Conservation (phyloP, 2,329 filamentous ascomycete genomes). For the Apiospora marii region DNA sequence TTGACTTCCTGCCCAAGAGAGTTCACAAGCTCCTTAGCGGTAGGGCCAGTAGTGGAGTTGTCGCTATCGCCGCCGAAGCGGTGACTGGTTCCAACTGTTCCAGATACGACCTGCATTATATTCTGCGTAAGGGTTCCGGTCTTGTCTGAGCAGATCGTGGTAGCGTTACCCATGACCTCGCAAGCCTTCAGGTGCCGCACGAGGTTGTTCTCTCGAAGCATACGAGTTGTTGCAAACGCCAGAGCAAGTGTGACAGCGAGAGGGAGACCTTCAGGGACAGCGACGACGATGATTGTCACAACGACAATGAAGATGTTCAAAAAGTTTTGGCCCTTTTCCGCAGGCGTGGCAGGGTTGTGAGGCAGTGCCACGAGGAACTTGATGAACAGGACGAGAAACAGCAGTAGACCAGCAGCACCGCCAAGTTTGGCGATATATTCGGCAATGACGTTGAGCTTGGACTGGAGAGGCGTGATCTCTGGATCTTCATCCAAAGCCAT, state of each 20-base stretch:
- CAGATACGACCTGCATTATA: conserved; percentile 72
- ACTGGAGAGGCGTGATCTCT: conserved; percentile 79
- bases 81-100: conserved; percentile 62
- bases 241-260: conserved; percentile 80
- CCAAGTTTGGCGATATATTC: conserved; percentile 81
- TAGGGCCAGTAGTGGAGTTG: conserved; percentile 42
- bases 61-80: conserved; percentile 55
- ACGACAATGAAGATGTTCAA: conserved; percentile 80
- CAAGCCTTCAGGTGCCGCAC: conserved; percentile 80
- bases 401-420: conserved; percentile 76
- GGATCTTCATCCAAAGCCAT: conserved; percentile 77
- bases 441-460: conserved; percentile 77
- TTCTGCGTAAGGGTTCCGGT: conserved; percentile 73
- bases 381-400: conserved; percentile 88
- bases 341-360: conserved; percentile 60
- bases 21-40: conserved; percentile 55
- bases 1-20: conserved; percentile 56
- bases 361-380: conserved; percentile 78
- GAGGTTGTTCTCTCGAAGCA: conserved; percentile 80
- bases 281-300: conserved; percentile 81
- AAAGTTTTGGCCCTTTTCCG: conserved; percentile 80
- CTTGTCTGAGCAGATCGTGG: conserved; percentile 74
- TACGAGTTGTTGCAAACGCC: conserved; percentile 78
- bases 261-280: conserved; percentile 79
- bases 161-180: conserved; percentile 83